Evolutionary conservation across 2,329 filamentous ascomycete genomes (phyloP), one percentile per base, ranked within the genome.

Genomic region (Fusarium solani-melongenae): DNA sequence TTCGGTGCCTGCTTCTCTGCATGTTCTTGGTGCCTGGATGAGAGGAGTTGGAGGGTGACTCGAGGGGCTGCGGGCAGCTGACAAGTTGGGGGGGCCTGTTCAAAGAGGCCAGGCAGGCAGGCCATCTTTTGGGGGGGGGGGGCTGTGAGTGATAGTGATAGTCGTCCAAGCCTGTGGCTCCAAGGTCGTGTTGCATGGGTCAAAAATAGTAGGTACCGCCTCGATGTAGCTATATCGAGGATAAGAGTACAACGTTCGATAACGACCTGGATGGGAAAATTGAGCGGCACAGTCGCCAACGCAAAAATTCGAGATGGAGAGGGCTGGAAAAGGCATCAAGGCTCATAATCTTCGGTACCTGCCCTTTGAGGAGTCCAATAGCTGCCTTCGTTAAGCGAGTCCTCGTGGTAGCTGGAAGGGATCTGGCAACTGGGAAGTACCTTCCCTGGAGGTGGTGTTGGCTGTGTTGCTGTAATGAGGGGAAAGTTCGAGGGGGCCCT

Each of bases 81-180:
- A 73, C 67, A 64, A 71, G 31, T 29, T 55, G 15, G 38, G 38
- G 38, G 59, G 67, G 66, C 56, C 62, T 31, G 46, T 70, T 46
- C 34, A 62, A 66, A 17, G 62, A 62, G 65, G 41, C 41, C 41
- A 46, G 41, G 22, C 14, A 24, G 41, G 41, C 59, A 56, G 66
- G 70, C 66, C 58, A 67, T 55, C 36, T 24, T 22, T n/a, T n/a
- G n/a, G n/a, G n/a, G n/a, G n/a, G 62, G 62, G 38, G 57, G n/a
- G 71, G 71, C 71, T 73, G 71, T 73, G 71, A 44, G 64, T 71
- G 64, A 69, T 46, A 69, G 59, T 63, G 64, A 71, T 69, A 61
- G 64, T 58, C 64, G 61, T 64, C 57, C 71, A 56, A 55, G 56
- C 46, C 61, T 56, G 56, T 56, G 49, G 56, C 61, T 71, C 39